A percentile compares a stretch with the other conserved stretches of the same genome.
Evolutionary conservation across 768 basidiomycete genomes (phyloP).

Genomic region (Lactifluus volemus): DNA sequence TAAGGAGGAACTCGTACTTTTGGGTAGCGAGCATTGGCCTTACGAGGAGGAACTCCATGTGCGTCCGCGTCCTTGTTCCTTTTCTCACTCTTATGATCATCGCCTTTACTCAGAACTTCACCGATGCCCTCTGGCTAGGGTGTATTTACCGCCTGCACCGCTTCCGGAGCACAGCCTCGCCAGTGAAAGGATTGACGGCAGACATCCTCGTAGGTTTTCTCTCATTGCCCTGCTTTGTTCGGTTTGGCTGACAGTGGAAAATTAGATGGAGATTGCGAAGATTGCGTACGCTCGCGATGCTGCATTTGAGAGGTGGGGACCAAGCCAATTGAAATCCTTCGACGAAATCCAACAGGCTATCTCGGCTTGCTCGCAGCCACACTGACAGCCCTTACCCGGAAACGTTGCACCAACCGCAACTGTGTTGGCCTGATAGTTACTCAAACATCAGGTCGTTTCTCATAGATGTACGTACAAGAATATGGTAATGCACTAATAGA

Average conservation of each 20-base stretch:
- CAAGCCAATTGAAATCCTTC: slow-evolving; percentile 34
- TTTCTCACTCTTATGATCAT: not conserved
- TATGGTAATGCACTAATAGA: not conserved
- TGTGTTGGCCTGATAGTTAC: not conserved
- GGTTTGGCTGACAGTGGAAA: not conserved
- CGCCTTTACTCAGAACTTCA: slow-evolving; percentile 36
- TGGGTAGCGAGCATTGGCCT: slow-evolving; percentile 68
- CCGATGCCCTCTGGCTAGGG: slow-evolving; percentile 37
- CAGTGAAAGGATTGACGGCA: slow-evolving; percentile 77
- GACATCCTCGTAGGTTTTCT: slow-evolving; percentile 61
- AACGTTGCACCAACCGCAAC: not conserved
- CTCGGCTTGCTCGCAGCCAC: not conserved
- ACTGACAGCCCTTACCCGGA: not conserved
- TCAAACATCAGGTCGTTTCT: not conserved
- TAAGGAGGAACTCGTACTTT: slow-evolving; percentile 33
- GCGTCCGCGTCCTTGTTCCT: not conserved
- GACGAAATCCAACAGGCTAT: slow-evolving; percentile 19
- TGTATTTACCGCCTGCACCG: slow-evolving; percentile 74
- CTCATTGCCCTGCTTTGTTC: not conserved
- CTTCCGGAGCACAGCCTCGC: slow-evolving; percentile 67
- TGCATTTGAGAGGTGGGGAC: slow-evolving; percentile 50
- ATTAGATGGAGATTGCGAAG: slow-evolving; percentile 56
- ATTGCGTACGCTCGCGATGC: slow-evolving; percentile 49
- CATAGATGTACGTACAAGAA: not conserved
- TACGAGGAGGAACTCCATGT: slow-evolving; percentile 70